Evolutionary conservation across 2,329 filamentous ascomycete genomes (phyloP).

Genomic region (Cercospora zeae-maydis): DNA sequence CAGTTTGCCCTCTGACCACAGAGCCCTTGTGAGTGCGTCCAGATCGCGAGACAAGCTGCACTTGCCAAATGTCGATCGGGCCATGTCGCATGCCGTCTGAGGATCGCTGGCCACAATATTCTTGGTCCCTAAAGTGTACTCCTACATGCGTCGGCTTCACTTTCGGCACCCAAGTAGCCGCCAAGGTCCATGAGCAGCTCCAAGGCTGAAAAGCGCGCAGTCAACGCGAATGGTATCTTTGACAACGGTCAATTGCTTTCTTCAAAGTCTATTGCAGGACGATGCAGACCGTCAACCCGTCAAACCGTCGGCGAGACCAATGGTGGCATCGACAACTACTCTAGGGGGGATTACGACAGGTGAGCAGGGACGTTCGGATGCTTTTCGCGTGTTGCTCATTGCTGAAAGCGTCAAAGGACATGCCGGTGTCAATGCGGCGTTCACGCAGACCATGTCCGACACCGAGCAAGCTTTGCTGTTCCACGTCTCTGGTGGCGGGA

Average conservation of each 20-base stretch:
- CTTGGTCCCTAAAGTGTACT: constrained; percentile 44
- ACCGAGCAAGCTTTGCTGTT: constrained; percentile 10
- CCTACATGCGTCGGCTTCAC: constrained; percentile 50
- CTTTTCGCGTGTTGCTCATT: constrained; percentile 5
- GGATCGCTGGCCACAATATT: constrained; percentile 40
- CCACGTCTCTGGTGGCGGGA: constrained; percentile 6
- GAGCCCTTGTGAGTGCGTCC: constrained; percentile 20
- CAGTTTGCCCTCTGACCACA: constrained; percentile 33
- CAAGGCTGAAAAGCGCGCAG: constrained; percentile 42
- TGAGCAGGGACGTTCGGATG: not conserved
- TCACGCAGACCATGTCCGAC: constrained; percentile 8
- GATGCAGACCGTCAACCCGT: constrained; percentile 35
- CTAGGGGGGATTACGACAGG: constrained; percentile 34
- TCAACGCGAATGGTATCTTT: constrained; percentile 40
- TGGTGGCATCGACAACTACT: constrained; percentile 46
- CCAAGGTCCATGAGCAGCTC: constrained; percentile 44
- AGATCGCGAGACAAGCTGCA: constrained; percentile 41
- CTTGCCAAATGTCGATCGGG: constrained; percentile 41
- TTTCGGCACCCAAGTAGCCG: constrained; percentile 47
- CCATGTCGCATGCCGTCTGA: constrained; percentile 39
- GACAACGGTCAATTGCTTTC: not conserved
- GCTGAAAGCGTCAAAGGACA: not conserved
- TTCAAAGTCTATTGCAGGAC: not conserved
- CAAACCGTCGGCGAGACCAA: constrained; percentile 42
- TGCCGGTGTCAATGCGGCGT: constrained; percentile 7